These are phyloP conservation scores for Veloboletus limbatus DNA, from an alignment of 1,284 basidiomycete genomes.

Conservation along the genomic window DNA sequence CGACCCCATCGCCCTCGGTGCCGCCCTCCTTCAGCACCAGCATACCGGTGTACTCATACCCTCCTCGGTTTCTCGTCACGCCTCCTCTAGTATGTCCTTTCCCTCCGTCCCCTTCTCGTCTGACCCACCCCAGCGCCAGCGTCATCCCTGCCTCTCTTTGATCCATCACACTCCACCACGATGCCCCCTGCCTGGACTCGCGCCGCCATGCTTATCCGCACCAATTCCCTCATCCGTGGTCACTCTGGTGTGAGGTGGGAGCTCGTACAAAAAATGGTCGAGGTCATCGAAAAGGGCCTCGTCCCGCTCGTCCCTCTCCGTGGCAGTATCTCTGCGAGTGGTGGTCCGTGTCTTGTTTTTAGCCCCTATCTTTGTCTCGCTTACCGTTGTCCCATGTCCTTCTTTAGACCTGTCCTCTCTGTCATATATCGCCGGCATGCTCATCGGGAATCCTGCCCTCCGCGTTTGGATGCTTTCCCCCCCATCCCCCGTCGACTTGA, in stretches of 20 bases:
- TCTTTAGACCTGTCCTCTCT: constrained; percentile 72
- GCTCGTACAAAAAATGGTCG: constrained; percentile 76
- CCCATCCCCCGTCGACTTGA: background rate
- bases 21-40: constrained; percentile 79
- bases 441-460: constrained; percentile 80
- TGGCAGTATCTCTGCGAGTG: constrained; percentile 80
- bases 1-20: constrained; percentile 64
- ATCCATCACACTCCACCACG: constrained; percentile 62
- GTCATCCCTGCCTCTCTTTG: constrained; percentile 57
- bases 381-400: background rate
- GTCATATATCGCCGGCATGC: constrained; percentile 78
- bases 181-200: constrained; percentile 94
- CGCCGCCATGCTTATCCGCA: constrained; percentile 81
- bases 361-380: background rate
- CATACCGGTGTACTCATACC: constrained; percentile 56
- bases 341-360: constrained; percentile 45
- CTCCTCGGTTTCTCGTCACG: constrained; percentile 19
- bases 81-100: constrained; percentile 27
- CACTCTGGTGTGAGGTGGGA: constrained; percentile 85
- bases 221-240: constrained; percentile 85
- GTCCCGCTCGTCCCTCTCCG: constrained; percentile 83
- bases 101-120: background rate
- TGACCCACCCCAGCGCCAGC: constrained; percentile 23
- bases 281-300: constrained; percentile 70
- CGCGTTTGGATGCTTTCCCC: constrained; percentile 47